Conservation (phyloP, 371 early-diverging fungal species). For the Apophysomyces ossiformis region DNA sequence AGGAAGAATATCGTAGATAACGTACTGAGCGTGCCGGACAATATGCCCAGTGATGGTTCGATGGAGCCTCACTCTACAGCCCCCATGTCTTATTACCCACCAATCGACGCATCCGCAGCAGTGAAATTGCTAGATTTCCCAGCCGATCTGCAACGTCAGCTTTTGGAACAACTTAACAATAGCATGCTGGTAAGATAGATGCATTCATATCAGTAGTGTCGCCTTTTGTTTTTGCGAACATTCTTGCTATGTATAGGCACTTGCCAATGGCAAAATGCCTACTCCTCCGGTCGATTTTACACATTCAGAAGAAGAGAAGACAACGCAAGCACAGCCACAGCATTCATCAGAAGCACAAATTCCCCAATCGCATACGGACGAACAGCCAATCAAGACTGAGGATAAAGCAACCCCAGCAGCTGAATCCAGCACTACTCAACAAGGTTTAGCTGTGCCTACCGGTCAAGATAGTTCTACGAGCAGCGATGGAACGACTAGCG, state of each 20-base stretch:
- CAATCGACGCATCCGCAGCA: conserved; percentile 35
- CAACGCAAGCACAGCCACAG: conserved; percentile 5
- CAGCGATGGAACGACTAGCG: neutral
- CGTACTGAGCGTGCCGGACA: conserved; percentile 18
- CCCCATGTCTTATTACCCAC: conserved; percentile 31
- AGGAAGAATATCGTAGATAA: conserved; percentile 25
- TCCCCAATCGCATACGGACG: neutral
- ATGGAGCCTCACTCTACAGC: neutral
- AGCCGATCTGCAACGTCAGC: conserved; percentile 47
- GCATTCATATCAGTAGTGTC: neutral
- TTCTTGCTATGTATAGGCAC: conserved; percentile 15
- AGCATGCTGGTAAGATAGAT: conserved; percentile 12
- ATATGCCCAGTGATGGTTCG: neutral
- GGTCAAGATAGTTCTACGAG: neutral
- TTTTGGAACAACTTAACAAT: conserved; percentile 50
- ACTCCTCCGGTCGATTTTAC: conserved; percentile 21
- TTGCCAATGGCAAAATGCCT: conserved; percentile 29
- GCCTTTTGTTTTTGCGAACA: neutral
- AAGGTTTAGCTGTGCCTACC: neutral
- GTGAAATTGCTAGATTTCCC: conserved; percentile 48
- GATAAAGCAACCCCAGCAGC: neutral
- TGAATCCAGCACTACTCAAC: neutral
- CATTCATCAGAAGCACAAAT: conserved; percentile 11
- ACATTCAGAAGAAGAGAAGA: neutral
- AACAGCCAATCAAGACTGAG: neutral